Base-by-base conservation (phyloP, 495 filamentous ascomycete genomes). In the Mytilinidion resinicola region DNA sequence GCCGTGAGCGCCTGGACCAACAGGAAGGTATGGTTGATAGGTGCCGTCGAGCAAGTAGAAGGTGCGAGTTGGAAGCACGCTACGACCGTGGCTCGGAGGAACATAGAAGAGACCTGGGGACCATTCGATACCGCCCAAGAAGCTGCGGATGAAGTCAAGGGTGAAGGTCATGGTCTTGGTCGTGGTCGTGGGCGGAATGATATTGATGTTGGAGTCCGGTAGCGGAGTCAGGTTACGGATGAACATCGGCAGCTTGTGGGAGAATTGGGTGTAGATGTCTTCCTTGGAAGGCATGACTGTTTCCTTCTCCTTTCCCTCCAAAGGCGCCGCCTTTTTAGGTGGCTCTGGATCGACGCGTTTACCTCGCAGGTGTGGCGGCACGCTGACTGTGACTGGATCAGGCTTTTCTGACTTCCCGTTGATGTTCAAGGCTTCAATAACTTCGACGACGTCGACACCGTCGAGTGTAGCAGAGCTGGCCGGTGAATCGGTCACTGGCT, bases 31-130 rank as follows among this genome's bases (percentile, higher is more conserved):
- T 10, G 70, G 69, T 44, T 74, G 70, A 47, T 52, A 51, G 10
- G 44, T 57, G 6, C 15, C 33, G 37, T 72, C 68, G n/a, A 73
- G 62, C 20, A 64, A 33, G 59, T 66, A 73, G 67, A 70, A 73
- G 35, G 56, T 39, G 7, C 61, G 52, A 12, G 41, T 57, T 17
- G 50, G 47, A 1, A 70, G 53, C 2, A 65, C 47, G 47, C 37
- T 54, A 15, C 42, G 33, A 15, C 53, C 43, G 20, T 56, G 12
- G 12, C 6, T 50, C 1, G 42, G 36, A 4, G 58, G 50, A 38
- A 70, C 60, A 52, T 66, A 72, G 58, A 69, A 67, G 39, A 71
- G 59, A 11, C 69, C 65, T 0, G 70, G 70, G 15, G 63, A 66
- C 61, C 66, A 71, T 9, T 59, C 39, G 11, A 42, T 51, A 38